A percentile compares a stretch with the other conserved stretches of the same genome.
These are phyloP conservation scores for Fimicolochytrium jonesii DNA, from an alignment of 192 early-diverging fungal genomes.

Conservation along the genomic window DNA sequence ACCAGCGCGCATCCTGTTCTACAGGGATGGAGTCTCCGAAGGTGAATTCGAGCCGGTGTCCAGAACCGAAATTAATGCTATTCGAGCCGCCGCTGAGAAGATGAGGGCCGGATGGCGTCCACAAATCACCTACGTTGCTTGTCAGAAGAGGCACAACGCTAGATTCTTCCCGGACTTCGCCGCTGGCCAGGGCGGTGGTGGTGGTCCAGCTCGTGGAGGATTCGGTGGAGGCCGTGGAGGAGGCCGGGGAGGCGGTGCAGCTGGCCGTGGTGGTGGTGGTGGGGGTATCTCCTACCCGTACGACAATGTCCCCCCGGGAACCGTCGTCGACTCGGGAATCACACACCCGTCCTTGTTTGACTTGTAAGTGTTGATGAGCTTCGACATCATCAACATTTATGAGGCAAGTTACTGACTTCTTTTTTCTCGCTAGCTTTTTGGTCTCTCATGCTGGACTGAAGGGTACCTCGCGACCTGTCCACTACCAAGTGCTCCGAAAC, in stretches of 20 bases:
- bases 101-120: slow-evolving; percentile 61
- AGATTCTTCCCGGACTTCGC: slow-evolving; percentile 47
- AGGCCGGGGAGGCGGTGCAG: background rate
- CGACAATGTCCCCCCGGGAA: slow-evolving; percentile 18
- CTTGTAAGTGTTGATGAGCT: slow-evolving; percentile 18
- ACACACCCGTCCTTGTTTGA: slow-evolving; percentile 18
- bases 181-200: slow-evolving; percentile 21
- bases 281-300: background rate
- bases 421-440: slow-evolving; percentile 22
- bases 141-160: slow-evolving; percentile 78
- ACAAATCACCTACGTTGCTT: slow-evolving; percentile 36
- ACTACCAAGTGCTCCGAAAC: slow-evolving; percentile 48
- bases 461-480: slow-evolving; percentile 38
- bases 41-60: slow-evolving; percentile 67
- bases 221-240: background rate
- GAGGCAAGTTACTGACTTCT: too few species aligned
- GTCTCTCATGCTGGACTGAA: slow-evolving; percentile 34
- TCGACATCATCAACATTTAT: too few species aligned
- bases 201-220: slow-evolving; percentile 17
- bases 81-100: slow-evolving; percentile 47
- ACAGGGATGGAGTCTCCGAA: slow-evolving; percentile 80
- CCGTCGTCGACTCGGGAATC: slow-evolving; percentile 37
- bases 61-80: slow-evolving; percentile 63
- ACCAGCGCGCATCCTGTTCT: slow-evolving; percentile 78
- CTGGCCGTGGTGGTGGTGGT: background rate